These are phyloP conservation scores for Penicillium taxi DNA, from an alignment of 495 filamentous ascomycete species.

Conservation along the genomic window DNA sequence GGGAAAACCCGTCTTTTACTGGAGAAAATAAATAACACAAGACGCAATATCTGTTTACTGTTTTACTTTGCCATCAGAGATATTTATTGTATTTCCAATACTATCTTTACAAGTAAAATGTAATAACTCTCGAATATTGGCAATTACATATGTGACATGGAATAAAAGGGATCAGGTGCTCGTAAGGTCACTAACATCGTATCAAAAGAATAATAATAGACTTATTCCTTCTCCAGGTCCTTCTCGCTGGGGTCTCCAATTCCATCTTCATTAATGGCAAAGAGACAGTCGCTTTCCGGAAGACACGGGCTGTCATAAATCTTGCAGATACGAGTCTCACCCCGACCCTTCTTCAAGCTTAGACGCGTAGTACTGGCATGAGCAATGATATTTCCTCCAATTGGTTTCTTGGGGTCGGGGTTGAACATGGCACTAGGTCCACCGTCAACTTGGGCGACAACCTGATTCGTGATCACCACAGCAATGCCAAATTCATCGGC, in stretches of 20 bases:
- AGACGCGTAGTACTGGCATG: conserved; percentile 88
- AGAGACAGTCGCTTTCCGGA: conserved; percentile 91
- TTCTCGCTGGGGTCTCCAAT: conserved; percentile 95
- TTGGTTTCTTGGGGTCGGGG: conserved; percentile 97
- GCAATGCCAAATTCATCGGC: conserved; percentile 98
- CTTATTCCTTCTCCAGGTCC: conserved; percentile 75
- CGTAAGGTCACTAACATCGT: conserved; percentile 29
- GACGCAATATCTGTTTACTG: too few relatives aligned
- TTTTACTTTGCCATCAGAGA: too few relatives aligned
- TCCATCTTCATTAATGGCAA: conserved; percentile 94
- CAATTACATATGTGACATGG: not conserved
- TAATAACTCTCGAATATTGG: too few relatives aligned
- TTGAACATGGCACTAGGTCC: conserved; percentile 97
- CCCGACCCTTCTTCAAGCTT: conserved; percentile 89
- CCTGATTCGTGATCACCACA: conserved; percentile 97
- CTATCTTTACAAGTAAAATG: too few relatives aligned
- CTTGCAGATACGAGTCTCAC: conserved; percentile 93
- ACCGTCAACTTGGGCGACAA: conserved; percentile 95
- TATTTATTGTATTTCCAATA: too few relatives aligned
- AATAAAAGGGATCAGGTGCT: conserved; percentile 11
- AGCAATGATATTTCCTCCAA: conserved; percentile 97
- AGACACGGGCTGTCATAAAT: conserved; percentile 98
- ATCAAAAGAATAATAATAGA: conserved; percentile 5
- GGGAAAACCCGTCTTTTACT: too few relatives aligned
- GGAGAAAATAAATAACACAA: too few relatives aligned